These are phyloP conservation scores for Sphagnum fallax DNA, from an alignment of 228 moss, liverwort and hornwort genomes.

Conservation along the genomic window DNA sequence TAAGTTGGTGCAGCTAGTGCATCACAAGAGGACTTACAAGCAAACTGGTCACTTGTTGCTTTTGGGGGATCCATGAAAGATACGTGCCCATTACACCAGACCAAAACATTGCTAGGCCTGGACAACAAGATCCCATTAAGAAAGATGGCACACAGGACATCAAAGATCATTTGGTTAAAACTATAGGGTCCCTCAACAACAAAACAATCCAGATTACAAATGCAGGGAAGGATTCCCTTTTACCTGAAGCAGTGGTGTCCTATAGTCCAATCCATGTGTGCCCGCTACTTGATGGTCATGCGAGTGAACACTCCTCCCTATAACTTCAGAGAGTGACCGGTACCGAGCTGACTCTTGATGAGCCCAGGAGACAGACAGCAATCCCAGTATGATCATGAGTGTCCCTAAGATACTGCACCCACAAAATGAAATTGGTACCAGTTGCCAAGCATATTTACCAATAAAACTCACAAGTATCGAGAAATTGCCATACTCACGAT, in stretches of 20 bases:
- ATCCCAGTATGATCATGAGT: conserved; percentile 41
- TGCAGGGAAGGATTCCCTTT: background rate
- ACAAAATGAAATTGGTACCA: conserved; percentile 1
- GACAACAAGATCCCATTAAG: too few species aligned
- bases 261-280: conserved; percentile 15
- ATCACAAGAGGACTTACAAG: too few species aligned
- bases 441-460: conserved; percentile 1
- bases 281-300: conserved; percentile 6
- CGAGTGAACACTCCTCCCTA: conserved; percentile 26
- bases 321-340: conserved; percentile 27
- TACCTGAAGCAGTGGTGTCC: conserved; percentile 46
- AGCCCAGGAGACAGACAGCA: conserved; percentile 75
- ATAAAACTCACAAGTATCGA: background rate
- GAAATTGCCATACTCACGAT: too few species aligned
- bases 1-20: too few species aligned
- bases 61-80: too few species aligned
- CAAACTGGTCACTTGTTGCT: too few species aligned
- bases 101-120: too few species aligned
- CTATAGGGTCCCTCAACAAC: too few species aligned
- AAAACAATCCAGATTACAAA: too few species aligned
- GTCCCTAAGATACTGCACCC: conserved; percentile 54
- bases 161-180: too few species aligned
- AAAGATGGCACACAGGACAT: too few species aligned
- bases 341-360: conserved; percentile 50
- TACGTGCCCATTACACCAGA: too few species aligned